A percentile compares a stretch with the other conserved stretches of the same genome.
Conservation (phyloP, 305 asterid species). For the Nicotiana rustica region DNA sequence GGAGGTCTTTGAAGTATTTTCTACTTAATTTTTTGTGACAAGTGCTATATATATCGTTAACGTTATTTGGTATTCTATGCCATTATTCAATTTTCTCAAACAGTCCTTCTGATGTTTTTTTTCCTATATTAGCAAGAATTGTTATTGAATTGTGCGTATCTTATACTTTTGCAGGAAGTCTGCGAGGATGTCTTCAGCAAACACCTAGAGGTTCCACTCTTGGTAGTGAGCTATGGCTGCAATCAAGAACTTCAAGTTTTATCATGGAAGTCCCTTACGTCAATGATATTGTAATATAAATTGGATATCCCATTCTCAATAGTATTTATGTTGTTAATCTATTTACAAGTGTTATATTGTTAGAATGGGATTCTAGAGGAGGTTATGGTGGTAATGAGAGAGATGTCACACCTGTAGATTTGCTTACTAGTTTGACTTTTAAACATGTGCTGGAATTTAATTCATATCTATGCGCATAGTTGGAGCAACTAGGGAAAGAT, state of each 20-base stretch:
- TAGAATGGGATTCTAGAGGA: constrained; percentile 7
- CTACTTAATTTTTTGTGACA: neutral
- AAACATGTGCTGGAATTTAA: neutral
- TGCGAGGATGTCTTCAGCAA: neutral
- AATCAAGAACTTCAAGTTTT: constrained; percentile 9
- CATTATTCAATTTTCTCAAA: neutral
- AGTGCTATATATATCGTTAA: constrained; percentile 15
- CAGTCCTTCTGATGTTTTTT: neutral
- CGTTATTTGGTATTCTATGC: neutral
- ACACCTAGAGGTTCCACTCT: neutral
- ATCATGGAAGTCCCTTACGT: neutral
- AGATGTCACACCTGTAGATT: constrained; percentile 10
- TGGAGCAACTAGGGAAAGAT: neutral
- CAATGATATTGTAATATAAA: neutral
- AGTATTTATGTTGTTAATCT: constrained; percentile 3
- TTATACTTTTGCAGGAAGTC: neutral
- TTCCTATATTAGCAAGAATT: neutral
- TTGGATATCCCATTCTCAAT: constrained; percentile 8
- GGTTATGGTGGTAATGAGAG: constrained; percentile 18
- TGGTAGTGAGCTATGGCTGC: neutral
- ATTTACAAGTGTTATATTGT: neutral
- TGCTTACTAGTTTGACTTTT: neutral
- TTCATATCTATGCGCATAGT: neutral
- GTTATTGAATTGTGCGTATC: neutral
- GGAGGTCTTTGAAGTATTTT: too few species aligned